Base-by-base conservation (phyloP, 805 yeast genomes). In the Wickerhamiella dianesei region DNA sequence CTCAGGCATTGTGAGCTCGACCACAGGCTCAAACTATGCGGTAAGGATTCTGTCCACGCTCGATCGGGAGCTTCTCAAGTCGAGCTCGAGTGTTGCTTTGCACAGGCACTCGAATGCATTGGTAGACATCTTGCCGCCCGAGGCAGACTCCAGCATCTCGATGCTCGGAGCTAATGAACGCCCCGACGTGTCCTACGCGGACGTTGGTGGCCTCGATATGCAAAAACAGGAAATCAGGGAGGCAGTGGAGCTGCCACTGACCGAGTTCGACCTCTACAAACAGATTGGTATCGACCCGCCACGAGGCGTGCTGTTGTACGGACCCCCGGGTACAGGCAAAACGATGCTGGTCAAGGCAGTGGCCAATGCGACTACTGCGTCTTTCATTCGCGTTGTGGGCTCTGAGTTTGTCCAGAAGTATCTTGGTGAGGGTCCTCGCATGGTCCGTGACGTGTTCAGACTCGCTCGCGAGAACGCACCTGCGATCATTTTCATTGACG, bases 261-360 rank as follows among this genome's bases (percentile, higher is more conserved):
- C 95, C 14, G 97, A 92, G 64, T 94, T 92, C 36, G 98, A 94
- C 59, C 72, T 94, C 54, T 92, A 92, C 68, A 82, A 85, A 60
- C 97, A 92, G 67, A 92, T 92, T 60, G 99, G 99, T 68, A 88
- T 92, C 54, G 97, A 92, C 59, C 98, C 98, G 17, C 99, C 99
- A 53, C 79, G 97, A 56, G 99, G 99, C 59, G 98, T 92, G 25
- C 68, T 92, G 56, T 71, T 92, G 51, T 92, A 92, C 66, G 99
- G 99, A n/a, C 97, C 98, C 9, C 99, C 99, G 43, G 99, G 99
- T 64, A 92, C 98, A 1, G 99, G 99, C 59, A 92, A 92, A 66
- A 92, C 99, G 19, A 88, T 92, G 97, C 75, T 92, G 62, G 99
- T 92, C 43, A 92, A 92, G 66, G 98, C 99, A 0, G 99, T 92